phyloP scores from a whole-genome alignment of 1,139 yeast species.

The Chernovozyma aurita region DNA sequence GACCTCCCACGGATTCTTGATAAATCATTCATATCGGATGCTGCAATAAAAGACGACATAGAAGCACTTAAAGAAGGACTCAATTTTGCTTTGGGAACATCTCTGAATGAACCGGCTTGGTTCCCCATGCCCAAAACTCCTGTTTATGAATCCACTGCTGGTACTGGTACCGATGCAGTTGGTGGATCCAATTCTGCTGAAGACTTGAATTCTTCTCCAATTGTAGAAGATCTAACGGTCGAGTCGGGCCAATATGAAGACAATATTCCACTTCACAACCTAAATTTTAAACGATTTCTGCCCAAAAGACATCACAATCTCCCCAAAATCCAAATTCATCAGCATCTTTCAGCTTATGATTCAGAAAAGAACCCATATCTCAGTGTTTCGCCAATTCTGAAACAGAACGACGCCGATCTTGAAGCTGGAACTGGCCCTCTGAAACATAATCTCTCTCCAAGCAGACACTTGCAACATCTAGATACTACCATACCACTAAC shows the following conservation, averaged over 20 bases:
- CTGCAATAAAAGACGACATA: constrained; percentile 27
- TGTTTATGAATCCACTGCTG: background rate
- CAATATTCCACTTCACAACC: constrained; percentile 18
- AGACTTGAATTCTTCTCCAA: too few species aligned
- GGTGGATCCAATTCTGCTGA: background rate
- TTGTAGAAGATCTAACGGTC: background rate
- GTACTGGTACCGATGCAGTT: background rate
- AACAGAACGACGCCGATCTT: constrained; percentile 1
- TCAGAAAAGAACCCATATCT: background rate
- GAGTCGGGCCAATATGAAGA: constrained; percentile 13
- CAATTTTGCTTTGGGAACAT: constrained; percentile 33
- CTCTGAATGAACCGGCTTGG: constrained; percentile 25
- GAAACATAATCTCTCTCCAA: background rate
- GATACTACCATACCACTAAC: constrained; percentile 8
- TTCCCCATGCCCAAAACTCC: constrained; percentile 19
- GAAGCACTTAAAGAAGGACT: constrained; percentile 36
- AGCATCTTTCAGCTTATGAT: constrained; percentile 7
- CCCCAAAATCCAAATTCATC: background rate
- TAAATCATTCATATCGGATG: constrained; percentile 17
- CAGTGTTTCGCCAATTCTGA: constrained; percentile 2
- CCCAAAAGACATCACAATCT: constrained; percentile 6
- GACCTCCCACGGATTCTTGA: background rate
- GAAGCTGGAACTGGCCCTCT: constrained; percentile 8
- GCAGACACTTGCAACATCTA: constrained; percentile 7
- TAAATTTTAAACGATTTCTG: constrained; percentile 2